Evolutionary conservation across 2,329 filamentous ascomycete species (phyloP).

Genomic region (Ampelomyces quisqualis): DNA sequence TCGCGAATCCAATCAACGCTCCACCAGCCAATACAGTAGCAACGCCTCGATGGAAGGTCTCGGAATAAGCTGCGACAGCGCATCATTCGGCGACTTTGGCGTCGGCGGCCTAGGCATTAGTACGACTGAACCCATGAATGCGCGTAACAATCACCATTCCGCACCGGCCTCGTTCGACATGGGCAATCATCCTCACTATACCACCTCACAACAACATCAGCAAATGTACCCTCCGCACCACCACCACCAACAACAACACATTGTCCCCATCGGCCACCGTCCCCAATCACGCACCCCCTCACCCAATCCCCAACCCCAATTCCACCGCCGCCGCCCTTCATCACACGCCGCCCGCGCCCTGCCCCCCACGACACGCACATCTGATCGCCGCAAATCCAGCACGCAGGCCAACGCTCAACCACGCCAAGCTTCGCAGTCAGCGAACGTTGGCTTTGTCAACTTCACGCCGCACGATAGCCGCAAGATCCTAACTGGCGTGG

Average conservation of each 20-base stretch:
- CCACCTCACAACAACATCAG: constrained; percentile 5
- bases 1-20: constrained; percentile 19
- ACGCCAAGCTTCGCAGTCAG: constrained; percentile 47
- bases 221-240: background rate
- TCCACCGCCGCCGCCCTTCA: constrained; percentile 27
- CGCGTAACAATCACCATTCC: background rate
- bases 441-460: constrained; percentile 75
- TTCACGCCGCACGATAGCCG: constrained; percentile 79
- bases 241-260: constrained; percentile 12
- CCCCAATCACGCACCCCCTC: constrained; percentile 28
- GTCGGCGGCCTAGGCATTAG: constrained; percentile 10
- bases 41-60: constrained; percentile 25
- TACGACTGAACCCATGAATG: background rate
- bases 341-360: constrained; percentile 7
- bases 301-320: constrained; percentile 26
- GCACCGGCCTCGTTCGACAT: constrained; percentile 24
- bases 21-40: constrained; percentile 17
- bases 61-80: constrained; percentile 34
- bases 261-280: constrained; percentile 23
- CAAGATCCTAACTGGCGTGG: constrained; percentile 83
- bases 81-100: constrained; percentile 23
- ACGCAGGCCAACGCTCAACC: constrained; percentile 22
- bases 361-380: constrained; percentile 8
- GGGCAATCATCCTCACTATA: constrained; percentile 2
- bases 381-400: constrained; percentile 24